phyloP scores from a whole-genome alignment of 768 basidiomycete genomes.

The Dioszegia aurantiaca region DNA sequence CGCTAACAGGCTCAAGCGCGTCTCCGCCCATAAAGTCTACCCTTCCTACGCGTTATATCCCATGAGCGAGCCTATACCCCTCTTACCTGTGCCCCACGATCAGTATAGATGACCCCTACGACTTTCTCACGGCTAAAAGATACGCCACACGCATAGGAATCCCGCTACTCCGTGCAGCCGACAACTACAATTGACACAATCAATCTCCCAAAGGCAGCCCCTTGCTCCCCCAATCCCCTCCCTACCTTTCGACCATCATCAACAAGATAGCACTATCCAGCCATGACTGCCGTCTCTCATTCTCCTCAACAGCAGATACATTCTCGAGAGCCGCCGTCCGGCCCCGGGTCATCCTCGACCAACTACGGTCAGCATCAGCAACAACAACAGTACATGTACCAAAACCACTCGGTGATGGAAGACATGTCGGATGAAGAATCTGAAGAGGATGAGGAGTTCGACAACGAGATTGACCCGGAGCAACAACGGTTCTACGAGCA shows the following conservation, averaged over 20 bases:
- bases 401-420: slow-evolving; percentile 18
- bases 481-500: slow-evolving; percentile 22
- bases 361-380: slow-evolving; percentile 1
- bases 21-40: neutral
- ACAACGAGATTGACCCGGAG: slow-evolving; percentile 5
- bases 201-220: slow-evolving; percentile 2
- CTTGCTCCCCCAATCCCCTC: neutral
- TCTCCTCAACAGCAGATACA: neutral
- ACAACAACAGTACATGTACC: slow-evolving; percentile 5
- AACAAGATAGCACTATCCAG: neutral
- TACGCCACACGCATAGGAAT: no score
- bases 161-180: neutral
- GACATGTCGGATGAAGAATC: slow-evolving; percentile 18
- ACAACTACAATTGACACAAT: slow-evolving; percentile 5
- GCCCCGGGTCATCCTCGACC: neutral
- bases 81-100: no score
- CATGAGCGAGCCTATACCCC: no score
- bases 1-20: neutral
- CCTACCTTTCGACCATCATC: no score
- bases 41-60: no score
- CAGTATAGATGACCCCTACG: no score
- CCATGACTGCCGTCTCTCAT: slow-evolving; percentile 4
- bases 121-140: no score
- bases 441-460: slow-evolving; percentile 14
- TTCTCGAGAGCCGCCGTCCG: neutral